Evolutionary conservation across 2,329 filamentous ascomycete genomes (phyloP), one percentile per base, ranked within the genome.

Genomic region (Aspergillus candidus): DNA sequence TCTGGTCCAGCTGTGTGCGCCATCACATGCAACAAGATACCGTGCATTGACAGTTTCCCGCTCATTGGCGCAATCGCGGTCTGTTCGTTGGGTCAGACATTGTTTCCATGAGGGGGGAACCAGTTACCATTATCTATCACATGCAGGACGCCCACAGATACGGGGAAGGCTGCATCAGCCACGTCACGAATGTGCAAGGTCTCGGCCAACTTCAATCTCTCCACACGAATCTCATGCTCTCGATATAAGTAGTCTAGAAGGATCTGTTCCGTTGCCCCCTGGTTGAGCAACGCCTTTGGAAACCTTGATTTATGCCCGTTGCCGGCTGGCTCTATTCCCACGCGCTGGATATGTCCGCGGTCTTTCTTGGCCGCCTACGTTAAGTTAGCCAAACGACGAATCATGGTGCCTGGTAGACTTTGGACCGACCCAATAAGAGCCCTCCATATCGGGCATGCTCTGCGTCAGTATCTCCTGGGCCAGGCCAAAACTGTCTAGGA

Each of bases 401-500:
- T 13, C 8, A 13, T 6, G 22, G 38, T 6, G 11, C 2, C 12
- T 12, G 6, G 27, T n/a, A 30, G n/a, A 29, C 22, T 27, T 27
- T 27, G 8, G 22, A 42, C 45, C 12, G 33, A 51, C 50, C 52
- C 52, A 53, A 14, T 48, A 48, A 31, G 41, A 46, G 38, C 46
- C 40, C 18, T 51, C 52, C 15, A 41, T 15, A 22, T 45, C 44
- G 4, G 11, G 18, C 10, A 38, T 38, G 4, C 40, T 44, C 30
- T 40, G 37, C 7, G 31, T 29, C 8, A 45, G 4, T 11, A 53
- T 38, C 3, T 37, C 12, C 36, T 55, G 42, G 2, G 36, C 79
- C 44, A 88, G 77, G 0, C 80, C 83, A 51, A 88, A 83, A 44
- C 77, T 81, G 52, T 88, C 80, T 40, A 87, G 78, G n/a, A 88